These are phyloP conservation scores for Ogataea neopini DNA, from an alignment of 805 yeast species.

Conservation along the genomic window DNA sequence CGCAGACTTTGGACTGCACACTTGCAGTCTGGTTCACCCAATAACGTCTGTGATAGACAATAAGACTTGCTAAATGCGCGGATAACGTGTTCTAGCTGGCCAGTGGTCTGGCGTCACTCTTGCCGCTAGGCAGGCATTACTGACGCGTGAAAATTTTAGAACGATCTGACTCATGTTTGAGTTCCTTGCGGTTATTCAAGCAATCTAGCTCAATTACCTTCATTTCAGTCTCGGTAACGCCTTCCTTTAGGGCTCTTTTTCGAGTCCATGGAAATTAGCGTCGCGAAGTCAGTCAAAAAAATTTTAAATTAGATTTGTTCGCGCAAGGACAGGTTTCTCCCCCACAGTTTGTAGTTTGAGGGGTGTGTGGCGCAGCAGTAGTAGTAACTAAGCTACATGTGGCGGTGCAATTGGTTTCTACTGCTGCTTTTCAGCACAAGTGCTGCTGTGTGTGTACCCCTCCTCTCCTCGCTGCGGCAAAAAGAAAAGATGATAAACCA, in stretches of 20 bases:
- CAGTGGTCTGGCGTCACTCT: background rate
- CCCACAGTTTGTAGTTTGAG: background rate
- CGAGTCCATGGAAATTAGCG: background rate
- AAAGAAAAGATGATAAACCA: background rate
- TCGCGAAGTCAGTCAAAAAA: background rate
- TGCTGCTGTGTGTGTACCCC: background rate
- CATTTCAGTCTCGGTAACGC: background rate
- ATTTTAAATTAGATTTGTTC: background rate
- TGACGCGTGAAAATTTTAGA: background rate
- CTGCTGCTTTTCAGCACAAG: background rate
- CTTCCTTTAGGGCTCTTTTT: background rate
- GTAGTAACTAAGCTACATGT: background rate
- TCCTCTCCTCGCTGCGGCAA: background rate
- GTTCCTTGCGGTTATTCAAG: background rate
- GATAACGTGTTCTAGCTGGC: background rate
- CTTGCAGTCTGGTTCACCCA: conserved; percentile 6
- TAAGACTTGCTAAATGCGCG: background rate
- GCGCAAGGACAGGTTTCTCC: background rate
- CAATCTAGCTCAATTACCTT: background rate
- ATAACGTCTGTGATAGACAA: background rate
- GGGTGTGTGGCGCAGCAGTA: background rate
- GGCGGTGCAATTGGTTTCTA: background rate
- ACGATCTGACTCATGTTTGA: background rate
- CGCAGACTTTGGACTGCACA: background rate
- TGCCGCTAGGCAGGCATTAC: background rate